These are phyloP conservation scores for Orbilia oligospora DNA, from an alignment of 2,329 filamentous ascomycete species.

Conservation along the genomic window DNA sequence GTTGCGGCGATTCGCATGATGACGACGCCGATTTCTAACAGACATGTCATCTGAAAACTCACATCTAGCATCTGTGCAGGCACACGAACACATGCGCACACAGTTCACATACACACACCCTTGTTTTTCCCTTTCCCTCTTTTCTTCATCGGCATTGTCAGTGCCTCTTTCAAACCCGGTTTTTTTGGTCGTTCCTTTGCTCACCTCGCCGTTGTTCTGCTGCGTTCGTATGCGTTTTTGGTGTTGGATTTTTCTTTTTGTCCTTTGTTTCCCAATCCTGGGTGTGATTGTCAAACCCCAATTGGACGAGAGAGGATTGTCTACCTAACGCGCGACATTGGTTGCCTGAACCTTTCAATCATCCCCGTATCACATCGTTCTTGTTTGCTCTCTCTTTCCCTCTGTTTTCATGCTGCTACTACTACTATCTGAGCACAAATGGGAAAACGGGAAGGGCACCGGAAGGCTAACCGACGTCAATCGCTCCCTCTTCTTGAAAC, in stretches of 20 bases:
- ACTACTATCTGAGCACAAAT: constrained; percentile 33
- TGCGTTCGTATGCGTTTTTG: constrained; percentile 46
- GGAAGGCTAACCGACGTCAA: constrained; percentile 55
- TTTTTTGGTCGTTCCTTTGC: neutral
- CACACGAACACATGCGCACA: too few species aligned
- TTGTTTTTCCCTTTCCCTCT: neutral
- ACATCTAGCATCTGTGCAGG: constrained; percentile 12
- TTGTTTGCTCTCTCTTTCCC: constrained; percentile 12
- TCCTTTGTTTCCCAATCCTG: constrained; percentile 28
- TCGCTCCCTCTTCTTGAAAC: constrained; percentile 40
- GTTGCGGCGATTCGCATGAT: constrained; percentile 50
- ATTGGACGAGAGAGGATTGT: constrained; percentile 43
- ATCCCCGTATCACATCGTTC: constrained; percentile 18
- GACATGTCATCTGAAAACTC: constrained; percentile 33
- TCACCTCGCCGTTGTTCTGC: constrained; percentile 2
- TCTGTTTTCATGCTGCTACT: constrained; percentile 48
- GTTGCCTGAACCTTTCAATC: constrained; percentile 49
- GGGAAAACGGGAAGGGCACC: constrained; percentile 32
- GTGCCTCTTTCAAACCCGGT: constrained; percentile 25
- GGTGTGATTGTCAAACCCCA: constrained; percentile 42
- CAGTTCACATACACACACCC: neutral
- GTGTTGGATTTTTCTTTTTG: constrained; percentile 57
- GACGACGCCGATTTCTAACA: constrained; percentile 37
- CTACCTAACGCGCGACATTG: constrained; percentile 44
- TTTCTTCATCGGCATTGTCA: neutral